These are phyloP conservation scores for Paramecium pentaurelia DNA, from an alignment of 73 alveolate species.

Conservation along the genomic window DNA sequence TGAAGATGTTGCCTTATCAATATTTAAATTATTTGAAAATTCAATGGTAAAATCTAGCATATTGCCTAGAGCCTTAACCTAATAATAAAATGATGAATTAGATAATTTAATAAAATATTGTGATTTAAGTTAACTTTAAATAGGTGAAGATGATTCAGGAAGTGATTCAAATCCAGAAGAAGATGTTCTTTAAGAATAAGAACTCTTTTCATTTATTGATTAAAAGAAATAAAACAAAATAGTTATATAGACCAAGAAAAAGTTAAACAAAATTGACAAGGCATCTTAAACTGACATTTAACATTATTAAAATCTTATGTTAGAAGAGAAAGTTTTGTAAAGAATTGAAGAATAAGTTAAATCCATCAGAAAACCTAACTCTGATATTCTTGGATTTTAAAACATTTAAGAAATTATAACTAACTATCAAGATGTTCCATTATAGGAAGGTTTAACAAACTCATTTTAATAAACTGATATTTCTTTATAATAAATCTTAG, in stretches of 20 bases:
- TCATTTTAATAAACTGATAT: slow-evolving; percentile 1
- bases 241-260: not conserved
- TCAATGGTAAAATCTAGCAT: not conserved
- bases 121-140: not conserved
- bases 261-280: not conserved
- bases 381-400: not conserved
- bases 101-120: not conserved
- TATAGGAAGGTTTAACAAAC: not conserved
- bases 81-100: not conserved
- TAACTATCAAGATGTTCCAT: not conserved
- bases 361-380: not conserved
- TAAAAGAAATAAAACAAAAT: not conserved
- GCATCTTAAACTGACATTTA: not conserved
- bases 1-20: not conserved
- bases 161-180: slow-evolving; percentile 38
- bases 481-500: not conserved
- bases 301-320: slow-evolving; percentile 8
- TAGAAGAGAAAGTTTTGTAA: slow-evolving; percentile 1
- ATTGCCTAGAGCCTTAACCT: not conserved
- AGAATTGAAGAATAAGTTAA: not conserved
- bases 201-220: not conserved
- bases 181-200: not conserved
- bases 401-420: not conserved
- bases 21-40: not conserved
- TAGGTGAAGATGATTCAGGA: slow-evolving; percentile 1